A percentile compares a stretch with the other conserved stretches of the same genome.
Conservation (phyloP, 2,329 filamentous ascomycete species). For the Penicillium sp. region DNA sequence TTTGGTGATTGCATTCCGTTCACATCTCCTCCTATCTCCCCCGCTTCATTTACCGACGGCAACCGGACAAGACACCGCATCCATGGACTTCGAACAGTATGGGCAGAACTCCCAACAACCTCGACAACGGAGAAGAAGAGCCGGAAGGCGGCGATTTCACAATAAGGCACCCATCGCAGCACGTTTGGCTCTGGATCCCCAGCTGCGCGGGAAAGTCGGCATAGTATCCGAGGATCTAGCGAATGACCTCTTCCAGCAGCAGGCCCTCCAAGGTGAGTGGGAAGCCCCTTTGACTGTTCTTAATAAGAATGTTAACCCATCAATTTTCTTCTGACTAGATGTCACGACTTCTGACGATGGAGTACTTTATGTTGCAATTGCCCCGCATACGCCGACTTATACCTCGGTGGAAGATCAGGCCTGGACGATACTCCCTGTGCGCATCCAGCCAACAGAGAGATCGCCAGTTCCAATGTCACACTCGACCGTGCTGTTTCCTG, state of each 20-base stretch:
- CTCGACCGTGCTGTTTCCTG: constrained; percentile 73
- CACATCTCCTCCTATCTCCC: background rate
- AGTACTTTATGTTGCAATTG: constrained; percentile 46
- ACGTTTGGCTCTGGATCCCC: constrained; percentile 78
- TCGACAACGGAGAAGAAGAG: constrained; percentile 52
- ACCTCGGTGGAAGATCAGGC: constrained; percentile 57
- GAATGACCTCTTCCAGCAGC: constrained; percentile 69
- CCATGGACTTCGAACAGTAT: constrained; percentile 46
- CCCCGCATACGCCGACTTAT: constrained; percentile 45
- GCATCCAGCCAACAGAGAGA: constrained; percentile 45
- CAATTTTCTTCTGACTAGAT: constrained; percentile 8
- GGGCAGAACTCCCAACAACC: constrained; percentile 44
- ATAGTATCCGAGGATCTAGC: constrained; percentile 85
- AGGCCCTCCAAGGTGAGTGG: constrained; percentile 50
- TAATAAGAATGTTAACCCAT: constrained; percentile 7
- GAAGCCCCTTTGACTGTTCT: background rate
- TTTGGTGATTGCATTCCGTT: constrained; percentile 21
- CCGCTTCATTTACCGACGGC: constrained; percentile 21
- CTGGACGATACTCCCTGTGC: constrained; percentile 84
- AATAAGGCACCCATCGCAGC: constrained; percentile 75
- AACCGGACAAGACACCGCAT: constrained; percentile 16
- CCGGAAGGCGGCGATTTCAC: constrained; percentile 42
- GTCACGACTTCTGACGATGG: constrained; percentile 28
- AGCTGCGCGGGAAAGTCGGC: constrained; percentile 79
- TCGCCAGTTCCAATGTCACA: constrained; percentile 62